Evolutionary conservation across 208 protist species (phyloP), one percentile per base, ranked within the genome.

Genomic region (Chromosphaera perkinsii): DNA sequence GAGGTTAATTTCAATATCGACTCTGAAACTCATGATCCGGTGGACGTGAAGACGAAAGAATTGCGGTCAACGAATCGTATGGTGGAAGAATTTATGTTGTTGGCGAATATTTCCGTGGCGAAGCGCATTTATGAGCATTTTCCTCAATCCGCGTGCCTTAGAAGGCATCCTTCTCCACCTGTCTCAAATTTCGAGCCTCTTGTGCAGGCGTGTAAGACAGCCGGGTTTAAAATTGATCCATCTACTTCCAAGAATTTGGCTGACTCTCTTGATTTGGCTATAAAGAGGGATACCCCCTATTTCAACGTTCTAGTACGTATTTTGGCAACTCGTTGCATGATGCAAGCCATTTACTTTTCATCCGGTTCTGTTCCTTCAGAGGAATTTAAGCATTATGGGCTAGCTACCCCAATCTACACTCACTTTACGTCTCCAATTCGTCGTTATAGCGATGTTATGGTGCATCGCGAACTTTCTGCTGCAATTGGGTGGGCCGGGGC

Each of bases 371-470:
- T 65, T 24, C 72, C 62, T 0, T 36, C 71, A 36, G 51, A 55
- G 10, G 67, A 90, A 0, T 39, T 2, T 56, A 48, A 32, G 9
- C 91, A 94, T 63, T 95, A 91, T 69, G 91, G 83, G 26, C 71
- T 95, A 5, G 85, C 85, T 7, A 49, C 76, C 0, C 60, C 70
- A 5, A 78, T 87, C 48, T 95, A 95, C 78, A 95, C 91, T 22
- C 91, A 95, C 69, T 95, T 95, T 58, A 95, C 91, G 1, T 92
- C 87, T 20, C 91, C 90, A 22, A 95, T 95, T 51, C 73, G 91
- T 51, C 51, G 87, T 17, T 91, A 92, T 68, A 59, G 85, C 1
- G 90, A 94, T 79, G 62, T 91, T n/a, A 37, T 92, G 27, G 90
- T 93, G 20, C 90, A 94, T 71, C 64, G 90, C 17, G 65, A 91